Base-by-base conservation (phyloP, 805 yeast genomes). In the Starmerella ratchasimensis region DNA sequence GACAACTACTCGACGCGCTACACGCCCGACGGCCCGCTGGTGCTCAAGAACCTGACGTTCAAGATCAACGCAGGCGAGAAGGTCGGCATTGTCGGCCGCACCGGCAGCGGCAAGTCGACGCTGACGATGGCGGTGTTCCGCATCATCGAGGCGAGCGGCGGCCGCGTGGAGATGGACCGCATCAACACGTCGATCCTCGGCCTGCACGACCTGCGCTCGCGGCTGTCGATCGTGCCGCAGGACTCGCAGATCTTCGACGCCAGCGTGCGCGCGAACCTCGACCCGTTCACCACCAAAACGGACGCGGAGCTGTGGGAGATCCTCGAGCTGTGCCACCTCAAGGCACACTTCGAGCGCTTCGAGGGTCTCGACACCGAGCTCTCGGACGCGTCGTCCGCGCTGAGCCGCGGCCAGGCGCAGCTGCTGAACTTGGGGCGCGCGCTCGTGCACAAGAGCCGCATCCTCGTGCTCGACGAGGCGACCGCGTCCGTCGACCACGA, bases 31-130 rank as follows among this genome's bases (percentile, higher is more conserved):
- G 63, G 80, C 43, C 94, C 94, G 15, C 64, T 69, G 46, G 95
- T 83, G 28, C 79, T 86, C 49, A 80, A 81, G 52, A 70, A 74
- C 45, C 83, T 84, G 28, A 61, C 81, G 0, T 79, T 86, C 57
- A 68, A 69, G 24, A 84, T 86, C 28, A 71, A 70, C 36, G 72
- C 90, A 18, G 70, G 68, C 42, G 69, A 74, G 50, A 86, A 86
- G 54, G 72, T 86, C 50, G 96, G 96, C 53, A 76, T 86, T 53
- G 94, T 86, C 39, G 96, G 96, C 28, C 74, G 96, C 59, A 86
- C 96, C 0, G 96, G 96, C 58, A 95, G 96, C 21, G 96, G 96
- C 52, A 86, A 86, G 56, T 81, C 94, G 1, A 83, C 96, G 0
- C 79, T 86, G 41, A 82, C 83, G 39, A 76, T 94, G 19, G 93